Evolutionary conservation across 2,329 filamentous ascomycete genomes (phyloP).

Genomic region (Claviceps lovelessii): DNA sequence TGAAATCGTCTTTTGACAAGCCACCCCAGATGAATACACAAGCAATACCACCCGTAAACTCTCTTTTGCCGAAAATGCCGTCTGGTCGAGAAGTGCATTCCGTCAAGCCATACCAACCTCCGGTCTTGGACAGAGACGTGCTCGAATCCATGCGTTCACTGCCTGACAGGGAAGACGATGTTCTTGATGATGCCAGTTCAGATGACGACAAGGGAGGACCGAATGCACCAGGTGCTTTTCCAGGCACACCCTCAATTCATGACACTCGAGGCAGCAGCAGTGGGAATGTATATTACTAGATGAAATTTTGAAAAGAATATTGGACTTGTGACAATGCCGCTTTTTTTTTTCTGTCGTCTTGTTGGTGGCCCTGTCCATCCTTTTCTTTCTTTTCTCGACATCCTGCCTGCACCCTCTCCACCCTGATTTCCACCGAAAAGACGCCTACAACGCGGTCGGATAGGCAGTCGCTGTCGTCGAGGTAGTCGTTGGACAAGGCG

Average conservation of each 20-base stretch:
- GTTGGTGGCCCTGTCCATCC: background rate
- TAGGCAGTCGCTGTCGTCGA: background rate
- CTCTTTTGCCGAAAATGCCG: conserved; percentile 65
- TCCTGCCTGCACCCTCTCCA: background rate
- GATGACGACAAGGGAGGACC: conserved; percentile 22
- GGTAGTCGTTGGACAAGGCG: conserved; percentile 7
- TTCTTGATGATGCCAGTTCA: conserved; percentile 22
- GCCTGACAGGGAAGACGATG: conserved; percentile 20
- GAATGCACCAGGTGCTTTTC: conserved; percentile 32
- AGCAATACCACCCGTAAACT: conserved; percentile 53
- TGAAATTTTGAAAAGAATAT: background rate
- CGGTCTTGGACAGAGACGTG: conserved; percentile 47
- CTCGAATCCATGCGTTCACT: conserved; percentile 44
- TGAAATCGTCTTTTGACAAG: background rate
- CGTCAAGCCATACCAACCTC: conserved; percentile 52
- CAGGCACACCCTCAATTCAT: conserved; percentile 29
- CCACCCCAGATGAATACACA: conserved; percentile 62
- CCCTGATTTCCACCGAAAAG: background rate
- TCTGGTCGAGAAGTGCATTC: conserved; percentile 77
- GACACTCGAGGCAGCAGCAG: conserved; percentile 14
- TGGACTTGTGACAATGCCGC: background rate
- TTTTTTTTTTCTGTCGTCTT: background rate
- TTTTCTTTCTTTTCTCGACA: background rate
- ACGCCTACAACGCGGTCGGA: background rate
- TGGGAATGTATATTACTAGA: conserved; percentile 25